These are phyloP conservation scores for Fusarium continuum DNA, from an alignment of 2,329 filamentous ascomycete species.

Conservation along the genomic window DNA sequence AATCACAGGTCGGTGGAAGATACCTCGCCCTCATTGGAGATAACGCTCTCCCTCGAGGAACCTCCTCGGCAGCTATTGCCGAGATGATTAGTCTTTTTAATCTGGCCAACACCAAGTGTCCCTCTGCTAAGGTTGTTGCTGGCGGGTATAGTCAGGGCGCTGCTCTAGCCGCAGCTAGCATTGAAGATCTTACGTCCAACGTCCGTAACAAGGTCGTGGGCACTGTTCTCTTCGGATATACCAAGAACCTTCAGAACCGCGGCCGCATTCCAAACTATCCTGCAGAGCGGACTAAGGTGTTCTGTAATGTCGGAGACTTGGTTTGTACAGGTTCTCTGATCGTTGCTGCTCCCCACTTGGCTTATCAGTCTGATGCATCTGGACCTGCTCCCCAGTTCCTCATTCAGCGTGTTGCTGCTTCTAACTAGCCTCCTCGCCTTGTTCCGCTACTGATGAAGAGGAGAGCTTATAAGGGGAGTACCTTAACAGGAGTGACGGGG, in stretches of 20 bases:
- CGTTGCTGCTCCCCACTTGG: conserved; percentile 25
- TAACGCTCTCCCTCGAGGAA: conserved; percentile 52
- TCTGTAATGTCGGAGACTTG: conserved; percentile 49
- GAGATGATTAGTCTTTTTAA: conserved; percentile 54
- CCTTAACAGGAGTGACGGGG: background rate
- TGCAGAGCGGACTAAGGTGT: conserved; percentile 46
- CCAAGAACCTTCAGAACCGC: conserved; percentile 54
- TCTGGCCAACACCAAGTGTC: conserved; percentile 54
- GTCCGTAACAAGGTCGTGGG: conserved; percentile 50
- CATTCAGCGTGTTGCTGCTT: conserved; percentile 18
- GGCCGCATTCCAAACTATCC: conserved; percentile 53
- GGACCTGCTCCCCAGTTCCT: conserved; percentile 24
- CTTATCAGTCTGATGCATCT: conserved; percentile 21
- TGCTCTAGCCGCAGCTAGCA: conserved; percentile 54
- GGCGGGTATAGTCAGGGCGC: conserved; percentile 55
- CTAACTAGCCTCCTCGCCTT: background rate
- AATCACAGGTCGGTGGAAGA: conserved; percentile 34
- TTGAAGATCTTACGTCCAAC: conserved; percentile 46
- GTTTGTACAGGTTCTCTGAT: conserved; percentile 51
- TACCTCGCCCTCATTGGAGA: conserved; percentile 50
- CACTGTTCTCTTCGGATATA: conserved; percentile 53
- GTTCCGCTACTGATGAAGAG: no score
- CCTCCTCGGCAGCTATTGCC: conserved; percentile 49
- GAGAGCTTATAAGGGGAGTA: background rate
- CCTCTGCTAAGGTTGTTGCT: conserved; percentile 53